Conservation (phyloP, 495 filamentous ascomycete genomes). For the Durotheca rogersii region DNA sequence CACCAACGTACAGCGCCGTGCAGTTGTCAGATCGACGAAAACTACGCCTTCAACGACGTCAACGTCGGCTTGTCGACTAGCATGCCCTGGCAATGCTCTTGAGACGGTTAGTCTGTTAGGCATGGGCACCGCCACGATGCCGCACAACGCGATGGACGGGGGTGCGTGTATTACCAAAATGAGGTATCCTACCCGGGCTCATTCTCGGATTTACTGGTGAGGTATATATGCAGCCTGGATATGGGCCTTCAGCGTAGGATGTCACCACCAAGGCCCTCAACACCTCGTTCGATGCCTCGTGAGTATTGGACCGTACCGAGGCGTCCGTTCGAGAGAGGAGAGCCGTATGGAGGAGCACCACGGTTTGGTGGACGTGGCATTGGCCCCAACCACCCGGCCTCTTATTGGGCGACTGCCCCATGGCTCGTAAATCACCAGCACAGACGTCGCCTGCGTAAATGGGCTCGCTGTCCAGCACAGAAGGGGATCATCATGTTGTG, state of each 20-base stretch:
- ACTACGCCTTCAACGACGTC: not conserved
- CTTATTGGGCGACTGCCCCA: not conserved
- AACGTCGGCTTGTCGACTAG: not conserved
- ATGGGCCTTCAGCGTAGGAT: not conserved
- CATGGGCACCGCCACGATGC: no score
- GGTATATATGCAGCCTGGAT: not conserved
- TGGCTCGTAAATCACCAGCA: not conserved
- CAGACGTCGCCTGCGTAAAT: not conserved
- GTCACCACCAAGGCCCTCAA: not conserved
- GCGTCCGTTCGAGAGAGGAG: not conserved
- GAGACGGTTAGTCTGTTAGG: no score
- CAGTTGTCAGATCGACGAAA: not conserved
- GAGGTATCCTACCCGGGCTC: not conserved
- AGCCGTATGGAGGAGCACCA: not conserved
- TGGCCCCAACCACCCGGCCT: not conserved
- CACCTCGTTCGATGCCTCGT: not conserved
- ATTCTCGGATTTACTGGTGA: not conserved
- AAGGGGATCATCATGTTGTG: no score
- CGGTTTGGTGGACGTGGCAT: not conserved
- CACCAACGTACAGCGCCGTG: not conserved
- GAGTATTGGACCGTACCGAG: not conserved
- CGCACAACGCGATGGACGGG: not conserved
- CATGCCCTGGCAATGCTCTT: no score
- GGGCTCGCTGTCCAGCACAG: not conserved
- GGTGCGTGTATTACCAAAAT: not conserved